These are phyloP conservation scores for Mrakia blollopis DNA, from an alignment of 768 basidiomycete genomes.

Conservation along the genomic window DNA sequence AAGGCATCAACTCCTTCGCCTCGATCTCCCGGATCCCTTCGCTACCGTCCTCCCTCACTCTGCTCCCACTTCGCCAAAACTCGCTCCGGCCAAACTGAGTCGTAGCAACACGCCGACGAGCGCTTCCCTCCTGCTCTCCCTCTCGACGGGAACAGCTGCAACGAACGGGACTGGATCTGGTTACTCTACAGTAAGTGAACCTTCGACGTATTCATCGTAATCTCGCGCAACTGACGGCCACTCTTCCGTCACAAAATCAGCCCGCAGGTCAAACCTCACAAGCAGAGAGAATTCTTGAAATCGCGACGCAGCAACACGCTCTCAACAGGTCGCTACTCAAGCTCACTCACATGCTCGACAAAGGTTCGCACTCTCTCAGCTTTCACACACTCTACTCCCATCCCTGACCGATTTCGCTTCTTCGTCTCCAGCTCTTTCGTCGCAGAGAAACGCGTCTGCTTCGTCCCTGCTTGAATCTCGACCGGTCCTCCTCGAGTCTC, in stretches of 20 bases:
- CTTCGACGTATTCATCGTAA: background rate
- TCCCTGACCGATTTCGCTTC: background rate
- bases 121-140: slow-evolving; percentile 13
- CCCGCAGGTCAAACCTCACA: background rate
- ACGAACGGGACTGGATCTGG: slow-evolving; percentile 33
- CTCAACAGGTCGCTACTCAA: slow-evolving; percentile 40
- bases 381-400: background rate
- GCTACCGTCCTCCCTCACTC: slow-evolving; percentile 36
- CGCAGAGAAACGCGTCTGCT: slow-evolving; percentile 50
- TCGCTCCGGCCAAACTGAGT: slow-evolving; percentile 1
- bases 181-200: slow-evolving; percentile 39
- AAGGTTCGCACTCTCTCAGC: slow-evolving; percentile 50
- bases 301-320: slow-evolving; percentile 61
- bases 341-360: slow-evolving; percentile 44
- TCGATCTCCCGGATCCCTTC: slow-evolving; percentile 75
- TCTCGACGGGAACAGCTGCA: background rate
- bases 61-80: background rate
- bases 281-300: slow-evolving; percentile 10
- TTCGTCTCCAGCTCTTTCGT: slow-evolving; percentile 1
- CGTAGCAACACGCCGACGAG: background rate
- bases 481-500: slow-evolving; percentile 71
- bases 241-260: background rate
- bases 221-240: background rate
- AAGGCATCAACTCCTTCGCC: slow-evolving; percentile 62
- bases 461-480: slow-evolving; percentile 78